phyloP scores from a whole-genome alignment of 2,329 filamentous ascomycete genomes.

The Cryphonectria parasitica region DNA sequence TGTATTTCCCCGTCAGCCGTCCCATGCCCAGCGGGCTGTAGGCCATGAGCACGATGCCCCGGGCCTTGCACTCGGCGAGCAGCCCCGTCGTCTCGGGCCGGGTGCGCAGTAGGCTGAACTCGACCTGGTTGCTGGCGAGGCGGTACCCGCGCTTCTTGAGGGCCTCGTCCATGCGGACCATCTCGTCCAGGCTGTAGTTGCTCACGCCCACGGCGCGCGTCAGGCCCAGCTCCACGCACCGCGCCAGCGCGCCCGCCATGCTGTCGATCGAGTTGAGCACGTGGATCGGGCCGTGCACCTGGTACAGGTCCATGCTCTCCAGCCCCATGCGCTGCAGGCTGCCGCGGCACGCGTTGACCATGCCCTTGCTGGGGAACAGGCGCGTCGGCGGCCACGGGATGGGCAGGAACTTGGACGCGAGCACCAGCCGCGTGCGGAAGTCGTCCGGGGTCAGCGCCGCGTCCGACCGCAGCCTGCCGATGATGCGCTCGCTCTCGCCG shows the following conservation, averaged over 20 bases:
- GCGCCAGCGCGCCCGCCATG: slow-evolving; percentile 45
- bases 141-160: slow-evolving; percentile 42
- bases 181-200: slow-evolving; percentile 47
- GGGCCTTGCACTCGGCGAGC: slow-evolving; percentile 44
- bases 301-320: slow-evolving; percentile 38
- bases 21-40: slow-evolving; percentile 47
- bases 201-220: slow-evolving; percentile 47
- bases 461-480: slow-evolving; percentile 33
- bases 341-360: slow-evolving; percentile 42
- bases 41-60: slow-evolving; percentile 47
- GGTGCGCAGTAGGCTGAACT: slow-evolving; percentile 47
- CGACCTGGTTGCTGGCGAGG: slow-evolving; percentile 49
- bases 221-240: slow-evolving; percentile 47
- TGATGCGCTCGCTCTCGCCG: slow-evolving; percentile 47
- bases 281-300: slow-evolving; percentile 50
- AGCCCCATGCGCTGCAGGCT: slow-evolving; percentile 44
- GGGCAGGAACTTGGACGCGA: slow-evolving; percentile 47
- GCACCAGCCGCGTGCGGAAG: slow-evolving; percentile 41
- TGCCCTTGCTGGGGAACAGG: slow-evolving; percentile 34
- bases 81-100: slow-evolving; percentile 45
- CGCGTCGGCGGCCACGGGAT: slow-evolving; percentile 32
- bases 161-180: slow-evolving; percentile 47
- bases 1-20: slow-evolving; percentile 46
- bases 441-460: slow-evolving; percentile 41
- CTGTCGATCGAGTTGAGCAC: slow-evolving; percentile 41